Evolutionary conservation across 345 rosid species (phyloP).

Genomic region (Excoecaria cochinchinensis): DNA sequence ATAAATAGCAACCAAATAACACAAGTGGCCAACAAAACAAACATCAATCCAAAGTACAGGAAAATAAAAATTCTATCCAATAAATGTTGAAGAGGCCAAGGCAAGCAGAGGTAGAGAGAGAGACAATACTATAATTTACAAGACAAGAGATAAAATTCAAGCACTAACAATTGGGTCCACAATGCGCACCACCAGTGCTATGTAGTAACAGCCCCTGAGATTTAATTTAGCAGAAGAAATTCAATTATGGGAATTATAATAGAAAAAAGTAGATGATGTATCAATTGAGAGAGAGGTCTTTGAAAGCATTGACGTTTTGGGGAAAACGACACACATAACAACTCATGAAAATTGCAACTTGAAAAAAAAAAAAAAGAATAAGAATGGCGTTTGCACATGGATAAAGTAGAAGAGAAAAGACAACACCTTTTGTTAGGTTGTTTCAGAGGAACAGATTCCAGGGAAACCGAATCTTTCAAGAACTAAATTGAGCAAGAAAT

Average conservation of each 20-base stretch:
- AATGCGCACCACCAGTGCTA: conserved; percentile 12
- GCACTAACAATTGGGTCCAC: conserved; percentile 7
- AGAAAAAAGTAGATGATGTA: conserved; percentile 5
- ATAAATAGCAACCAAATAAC: conserved; percentile 11
- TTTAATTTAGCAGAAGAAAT: neutral
- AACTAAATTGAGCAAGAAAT: neutral
- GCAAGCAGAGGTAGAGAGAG: conserved; percentile 1
- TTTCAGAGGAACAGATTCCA: neutral
- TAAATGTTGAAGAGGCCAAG: conserved; percentile 26
- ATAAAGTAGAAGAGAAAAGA: conserved; percentile 5
- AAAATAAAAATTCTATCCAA: conserved; percentile 8
- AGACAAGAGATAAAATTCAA: neutral
- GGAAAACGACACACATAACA: conserved; percentile 36
- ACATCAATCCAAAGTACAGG: neutral
- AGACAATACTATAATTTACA: neutral
- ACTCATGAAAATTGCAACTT: conserved; percentile 8
- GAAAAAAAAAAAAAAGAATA: neutral
- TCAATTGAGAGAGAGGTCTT: neutral
- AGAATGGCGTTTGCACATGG: neutral
- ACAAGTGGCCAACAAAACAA: neutral
- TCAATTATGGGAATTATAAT: neutral
- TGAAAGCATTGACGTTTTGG: conserved; percentile 1
- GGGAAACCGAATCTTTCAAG: conserved; percentile 1
- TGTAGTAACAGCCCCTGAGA: conserved; percentile 4
- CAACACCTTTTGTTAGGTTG: neutral